Base-by-base conservation (phyloP, 805 yeast genomes). In the Lachancea quebecensis region DNA sequence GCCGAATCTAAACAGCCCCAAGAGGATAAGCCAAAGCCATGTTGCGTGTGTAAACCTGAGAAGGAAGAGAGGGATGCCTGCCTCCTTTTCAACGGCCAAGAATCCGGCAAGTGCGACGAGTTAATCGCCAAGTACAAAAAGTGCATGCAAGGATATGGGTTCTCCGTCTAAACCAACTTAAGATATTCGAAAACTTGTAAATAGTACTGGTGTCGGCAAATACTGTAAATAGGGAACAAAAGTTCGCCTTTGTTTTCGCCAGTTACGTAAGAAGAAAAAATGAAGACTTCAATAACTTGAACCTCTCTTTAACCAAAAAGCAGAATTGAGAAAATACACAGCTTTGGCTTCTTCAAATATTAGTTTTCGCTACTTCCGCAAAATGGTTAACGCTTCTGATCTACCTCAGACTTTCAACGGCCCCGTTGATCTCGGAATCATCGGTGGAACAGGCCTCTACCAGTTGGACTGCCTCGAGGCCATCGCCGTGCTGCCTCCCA, bases 381-480 rank as follows among this genome's bases (percentile, higher is more conserved):
- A 17, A 14, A 60, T 59, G 64, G 59, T 61, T 10, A 39, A 49
- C 21, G 39, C 60, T 18, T 15, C 40, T 15, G 54, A 52, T n/a
- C 34, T 60, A 35, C 59, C 64, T 9, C 34, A 41, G 4, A 44
- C 47, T 27, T 62, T 62, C 27, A 54, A 53, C 29, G 62, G 59
- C 8, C 41, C 56, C 6, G 85, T 93, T 21, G 74, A 78, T 34
- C 73, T 93, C 36, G 98, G 95, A 31, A 79, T 93, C 54, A 93
- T 93, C 63, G 99, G 99, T 35, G 99, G 99, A 35, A 93, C 99
- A 4, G 99, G 99, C n/a, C 75, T 93, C 28, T 93, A 93, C 71
- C 85, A 86, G 47, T 72, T 93, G 46, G 86, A 83, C 35, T 80
- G 86, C 46, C 72, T 93, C 45, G 76, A 81, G 39, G 95, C 95